Conservation (phyloP, 352 stramenopile species). For the Pythium brachiatum region DNA sequence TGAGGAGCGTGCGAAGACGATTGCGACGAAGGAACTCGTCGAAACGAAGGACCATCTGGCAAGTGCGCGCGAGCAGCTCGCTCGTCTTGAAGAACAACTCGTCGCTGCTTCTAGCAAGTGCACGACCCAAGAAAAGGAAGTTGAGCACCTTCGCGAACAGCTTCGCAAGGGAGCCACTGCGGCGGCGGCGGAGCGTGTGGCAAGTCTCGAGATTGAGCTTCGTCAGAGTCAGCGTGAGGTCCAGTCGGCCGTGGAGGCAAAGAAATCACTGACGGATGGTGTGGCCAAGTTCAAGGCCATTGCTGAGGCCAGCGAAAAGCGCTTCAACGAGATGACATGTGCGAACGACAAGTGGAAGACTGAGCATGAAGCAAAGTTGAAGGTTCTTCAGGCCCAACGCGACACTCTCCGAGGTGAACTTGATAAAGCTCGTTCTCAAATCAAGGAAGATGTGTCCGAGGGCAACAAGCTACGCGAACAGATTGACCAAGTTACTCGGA, state of each 20-base stretch:
- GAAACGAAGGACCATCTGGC: slow-evolving; percentile 38
- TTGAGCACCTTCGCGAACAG: slow-evolving; percentile 47
- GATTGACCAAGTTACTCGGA: slow-evolving; percentile 44
- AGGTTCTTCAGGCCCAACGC: slow-evolving; percentile 40
- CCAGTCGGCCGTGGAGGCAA: slow-evolving; percentile 49
- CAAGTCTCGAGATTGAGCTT: slow-evolving; percentile 57
- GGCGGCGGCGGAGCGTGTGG: slow-evolving; percentile 57
- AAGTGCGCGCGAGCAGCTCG: slow-evolving; percentile 41
- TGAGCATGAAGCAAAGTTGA: slow-evolving; percentile 46
- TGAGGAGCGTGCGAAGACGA: slow-evolving; percentile 59
- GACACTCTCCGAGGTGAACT: slow-evolving; percentile 43
- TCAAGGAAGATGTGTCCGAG: slow-evolving; percentile 59
- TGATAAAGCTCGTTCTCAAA: slow-evolving; percentile 38
- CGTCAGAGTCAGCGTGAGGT: slow-evolving; percentile 57
- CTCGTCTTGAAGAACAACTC: slow-evolving; percentile 56
- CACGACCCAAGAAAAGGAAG: slow-evolving; percentile 56
- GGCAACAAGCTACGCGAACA: slow-evolving; percentile 64
- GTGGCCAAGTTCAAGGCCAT: slow-evolving; percentile 74
- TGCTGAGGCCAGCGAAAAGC: slow-evolving; percentile 75
- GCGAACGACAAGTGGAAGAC: slow-evolving; percentile 67
- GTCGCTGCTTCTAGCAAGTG: slow-evolving; percentile 38
- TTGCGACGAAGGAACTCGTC: slow-evolving; percentile 35
- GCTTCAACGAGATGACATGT: slow-evolving; percentile 50
- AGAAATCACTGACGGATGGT: slow-evolving; percentile 61
- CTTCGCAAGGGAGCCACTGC: slow-evolving; percentile 62